These are phyloP conservation scores for Dendrocalamus latiflorus DNA, from an alignment of 202 grass and related monocot genomes.

Conservation along the genomic window DNA sequence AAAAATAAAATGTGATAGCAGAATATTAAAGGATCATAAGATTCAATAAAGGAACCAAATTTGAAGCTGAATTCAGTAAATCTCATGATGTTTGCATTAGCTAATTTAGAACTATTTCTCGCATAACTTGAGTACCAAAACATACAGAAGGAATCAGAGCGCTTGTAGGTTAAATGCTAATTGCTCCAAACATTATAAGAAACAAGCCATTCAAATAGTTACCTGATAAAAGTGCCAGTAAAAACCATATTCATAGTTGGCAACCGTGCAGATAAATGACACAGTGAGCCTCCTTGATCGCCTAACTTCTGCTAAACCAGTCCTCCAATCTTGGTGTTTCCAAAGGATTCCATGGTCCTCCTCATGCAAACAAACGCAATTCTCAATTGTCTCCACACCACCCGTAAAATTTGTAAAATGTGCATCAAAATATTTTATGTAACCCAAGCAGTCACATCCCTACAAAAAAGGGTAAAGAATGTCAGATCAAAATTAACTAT, in stretches of 20 bases:
- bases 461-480: constrained; percentile 31
- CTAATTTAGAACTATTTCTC: neutral
- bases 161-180: neutral
- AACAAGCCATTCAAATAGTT: neutral
- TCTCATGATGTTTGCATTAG: neutral
- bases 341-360: constrained; percentile 98
- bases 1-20: neutral
- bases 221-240: constrained; percentile 99
- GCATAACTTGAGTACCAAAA: constrained; percentile 1
- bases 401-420: constrained; percentile 99
- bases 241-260: constrained; percentile 99
- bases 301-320: constrained; percentile 95
- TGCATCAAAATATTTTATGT: constrained; percentile 98
- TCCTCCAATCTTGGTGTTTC: constrained; percentile 99
- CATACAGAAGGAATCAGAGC: neutral
- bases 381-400: constrained; percentile 95
- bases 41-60: neutral
- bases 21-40: neutral
- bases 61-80: neutral
- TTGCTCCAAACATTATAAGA: neutral
- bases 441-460: constrained; percentile 98
- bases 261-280: constrained; percentile 98
- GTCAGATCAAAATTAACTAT: constrained; percentile 22
- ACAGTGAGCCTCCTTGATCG: constrained; percentile 93
- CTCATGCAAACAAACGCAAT: constrained; percentile 98